Conservation (phyloP, 108 stramenopile species). For the Pseudonitzschia pungens region DNA sequence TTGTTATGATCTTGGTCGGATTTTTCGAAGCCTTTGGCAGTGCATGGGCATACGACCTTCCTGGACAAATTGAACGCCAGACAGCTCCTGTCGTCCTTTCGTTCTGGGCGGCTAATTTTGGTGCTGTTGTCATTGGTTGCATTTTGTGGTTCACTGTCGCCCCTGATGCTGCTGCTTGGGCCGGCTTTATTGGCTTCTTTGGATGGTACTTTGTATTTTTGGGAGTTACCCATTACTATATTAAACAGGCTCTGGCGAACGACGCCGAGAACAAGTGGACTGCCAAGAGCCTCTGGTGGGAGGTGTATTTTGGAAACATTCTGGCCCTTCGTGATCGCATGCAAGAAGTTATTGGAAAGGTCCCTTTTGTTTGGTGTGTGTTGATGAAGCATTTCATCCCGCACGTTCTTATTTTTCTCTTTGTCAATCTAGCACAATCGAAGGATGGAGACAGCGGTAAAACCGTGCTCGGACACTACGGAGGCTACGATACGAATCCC, state of each 20-base stretch:
- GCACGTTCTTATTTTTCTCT: slow-evolving; percentile 59
- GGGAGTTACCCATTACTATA: slow-evolving; percentile 31
- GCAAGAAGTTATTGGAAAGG: slow-evolving; percentile 40
- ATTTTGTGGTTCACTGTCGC: slow-evolving; percentile 45
- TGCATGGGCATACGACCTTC: slow-evolving; percentile 62
- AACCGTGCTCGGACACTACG: slow-evolving; percentile 34
- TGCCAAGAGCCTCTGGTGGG: slow-evolving; percentile 40
- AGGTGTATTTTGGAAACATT: slow-evolving; percentile 46
- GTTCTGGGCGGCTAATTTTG: slow-evolving; percentile 51
- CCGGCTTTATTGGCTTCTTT: slow-evolving; percentile 46
- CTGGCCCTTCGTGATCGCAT: slow-evolving; percentile 41
- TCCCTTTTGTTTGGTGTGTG: slow-evolving; percentile 55
- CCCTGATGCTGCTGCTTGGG: slow-evolving; percentile 31
- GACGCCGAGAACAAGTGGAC: slow-evolving; percentile 33
- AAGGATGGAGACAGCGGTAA: slow-evolving; percentile 17
- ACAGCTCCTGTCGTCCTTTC: slow-evolving; percentile 39
- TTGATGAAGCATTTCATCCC: slow-evolving; percentile 56
- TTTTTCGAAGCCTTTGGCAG: slow-evolving; percentile 55
- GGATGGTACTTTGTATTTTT: slow-evolving; percentile 33
- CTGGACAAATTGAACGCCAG: slow-evolving; percentile 32
- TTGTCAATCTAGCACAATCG: slow-evolving; percentile 47
- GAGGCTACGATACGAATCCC: slow-evolving; percentile 35
- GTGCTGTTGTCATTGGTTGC: slow-evolving; percentile 40
- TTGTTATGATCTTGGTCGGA: slow-evolving; percentile 62
- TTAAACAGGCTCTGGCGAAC: slow-evolving; percentile 32